phyloP scores from a whole-genome alignment of 225 moss, liverwort and hornwort species.

The Climacium dendroides region DNA sequence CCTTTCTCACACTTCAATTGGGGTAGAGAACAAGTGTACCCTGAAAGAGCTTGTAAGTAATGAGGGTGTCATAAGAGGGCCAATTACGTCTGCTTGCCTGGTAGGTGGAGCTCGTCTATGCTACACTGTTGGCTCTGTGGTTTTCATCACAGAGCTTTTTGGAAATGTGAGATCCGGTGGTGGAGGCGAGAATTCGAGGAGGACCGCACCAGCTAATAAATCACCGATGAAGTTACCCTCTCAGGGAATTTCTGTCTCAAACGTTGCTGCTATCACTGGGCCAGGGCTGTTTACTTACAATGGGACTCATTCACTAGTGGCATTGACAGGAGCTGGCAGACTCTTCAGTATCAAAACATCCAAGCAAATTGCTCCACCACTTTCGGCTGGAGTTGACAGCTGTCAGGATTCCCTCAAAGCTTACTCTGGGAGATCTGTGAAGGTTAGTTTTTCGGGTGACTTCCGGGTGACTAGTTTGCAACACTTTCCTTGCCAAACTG shows the following conservation, averaged over 20 bases:
- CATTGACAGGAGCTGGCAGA: conserved; percentile 45
- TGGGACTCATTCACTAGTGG: conserved; percentile 56
- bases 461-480: not conserved
- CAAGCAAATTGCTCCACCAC: conserved; percentile 8
- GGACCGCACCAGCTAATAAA: not conserved
- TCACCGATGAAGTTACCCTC: conserved; percentile 11
- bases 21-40: not conserved
- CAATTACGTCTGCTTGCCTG: conserved; percentile 50
- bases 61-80: conserved; percentile 28
- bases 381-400: not conserved
- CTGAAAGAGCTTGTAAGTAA: conserved; percentile 15
- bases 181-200: not conserved
- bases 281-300: conserved; percentile 28
- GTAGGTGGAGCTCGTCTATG: conserved; percentile 45
- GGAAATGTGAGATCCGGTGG: not conserved
- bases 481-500: not conserved
- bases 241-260: conserved; percentile 20
- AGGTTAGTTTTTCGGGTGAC: conserved; percentile 18
- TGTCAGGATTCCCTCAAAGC: conserved; percentile 3
- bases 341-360: conserved; percentile 55
- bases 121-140: conserved; percentile 23
- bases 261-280: conserved; percentile 47
- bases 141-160: conserved; percentile 32
- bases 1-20: conserved; percentile 1
- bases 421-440: conserved; percentile 25